A percentile compares a stretch with the other conserved stretches of the same genome.
Evolutionary conservation across 2,329 filamentous ascomycete genomes (phyloP).

Genomic region (Venturia effusa): DNA sequence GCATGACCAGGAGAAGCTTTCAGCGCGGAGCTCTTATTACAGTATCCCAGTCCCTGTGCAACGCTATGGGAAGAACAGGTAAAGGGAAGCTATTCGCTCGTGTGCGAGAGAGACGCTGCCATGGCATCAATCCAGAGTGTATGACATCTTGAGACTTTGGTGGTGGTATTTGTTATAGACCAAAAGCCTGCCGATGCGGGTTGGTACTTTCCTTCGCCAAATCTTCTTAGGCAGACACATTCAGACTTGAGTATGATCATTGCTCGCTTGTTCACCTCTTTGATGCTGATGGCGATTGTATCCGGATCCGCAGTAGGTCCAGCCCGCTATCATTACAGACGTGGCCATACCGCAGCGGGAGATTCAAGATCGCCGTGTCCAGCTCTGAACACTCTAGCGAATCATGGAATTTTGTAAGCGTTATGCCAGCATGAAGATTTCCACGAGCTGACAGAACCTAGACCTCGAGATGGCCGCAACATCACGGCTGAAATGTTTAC

Average conservation of each 20-base stretch:
- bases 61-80: neutral
- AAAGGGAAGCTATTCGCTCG: neutral
- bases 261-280: neutral
- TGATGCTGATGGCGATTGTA: neutral
- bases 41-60: neutral
- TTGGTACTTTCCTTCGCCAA: too few species aligned
- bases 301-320: neutral
- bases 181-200: too few species aligned
- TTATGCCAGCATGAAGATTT: neutral
- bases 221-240: neutral
- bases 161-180: neutral
- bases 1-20: neutral
- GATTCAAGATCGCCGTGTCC: conserved; percentile 20
- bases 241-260: neutral
- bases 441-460: neutral
- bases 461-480: conserved; percentile 22
- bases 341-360: neutral
- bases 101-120: neutral
- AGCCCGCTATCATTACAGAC: neutral
- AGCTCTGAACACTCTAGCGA: conserved; percentile 23
- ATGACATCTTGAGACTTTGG: neutral
- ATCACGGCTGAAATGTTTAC: conserved; percentile 21
- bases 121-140: neutral
- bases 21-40: neutral
- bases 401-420: conserved; percentile 20